Evolutionary conservation across 768 basidiomycete species (phyloP), one percentile per base, ranked within the genome.

Genomic region (Lentinula aciculospora): DNA sequence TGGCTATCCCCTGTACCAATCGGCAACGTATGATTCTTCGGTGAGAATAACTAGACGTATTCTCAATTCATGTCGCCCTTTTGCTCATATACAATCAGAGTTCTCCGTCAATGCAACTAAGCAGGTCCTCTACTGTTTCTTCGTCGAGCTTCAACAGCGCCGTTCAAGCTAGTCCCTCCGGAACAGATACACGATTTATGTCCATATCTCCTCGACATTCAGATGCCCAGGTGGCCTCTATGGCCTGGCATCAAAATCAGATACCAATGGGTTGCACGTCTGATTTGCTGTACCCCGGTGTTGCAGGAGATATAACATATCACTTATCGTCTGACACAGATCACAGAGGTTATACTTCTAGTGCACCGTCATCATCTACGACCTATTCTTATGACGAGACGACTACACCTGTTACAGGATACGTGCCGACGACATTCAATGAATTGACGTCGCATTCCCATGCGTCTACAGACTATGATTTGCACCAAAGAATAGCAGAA

Each of bases 401-500:
- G 46, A 37, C n/a, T 13, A 45, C 29, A 25, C 25, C 23, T 45
- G 8, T 28, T 46, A 4, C 55, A 31, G 31, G 42, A 19, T 48
- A 19, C 44, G 32, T 7, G 15, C 34, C 31, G 27, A 44, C 37
- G 53, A 54, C 36, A 34, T 17, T 5, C 21, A 19, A 42, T 45
- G 44, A 19, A 8, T 46, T 42, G 9, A 29, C 54, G 8, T 25
- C 40, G 7, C 12, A 56, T 56, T 56, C 40, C 10, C 36, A 29
- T 19, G 4, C 28, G 25, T 23, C 29, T 23, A 21, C 28, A 25
- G 36, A 25, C 27, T 21, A 28, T 29, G 53, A 54, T 28, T 79
- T 91, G 27, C 81, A 81, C 39, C 80, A 77, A 61, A 78, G 74
- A 59, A 73, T 90, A 49, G 79, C 73, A 19, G 84, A 89, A 60